Percentiles rank a stretch among this genome's conserved stretches.
phyloP scores from a whole-genome alignment of 2,329 filamentous ascomycete genomes.

The Paecilomyces variotii region DNA sequence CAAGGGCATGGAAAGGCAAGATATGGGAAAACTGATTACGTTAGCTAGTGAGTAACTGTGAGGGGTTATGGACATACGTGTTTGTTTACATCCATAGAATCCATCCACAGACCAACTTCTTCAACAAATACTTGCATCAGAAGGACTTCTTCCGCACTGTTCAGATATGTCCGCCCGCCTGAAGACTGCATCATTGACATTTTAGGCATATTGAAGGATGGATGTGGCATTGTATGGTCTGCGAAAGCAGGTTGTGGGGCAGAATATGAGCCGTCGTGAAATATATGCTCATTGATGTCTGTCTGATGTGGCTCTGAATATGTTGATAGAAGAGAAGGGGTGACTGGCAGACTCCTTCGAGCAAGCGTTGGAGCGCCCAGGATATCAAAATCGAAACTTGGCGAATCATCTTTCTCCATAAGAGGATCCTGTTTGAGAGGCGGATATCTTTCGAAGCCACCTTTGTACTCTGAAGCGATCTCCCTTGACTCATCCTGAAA shows the following conservation, averaged over 20 bases:
- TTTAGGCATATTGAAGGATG: constrained; percentile 27
- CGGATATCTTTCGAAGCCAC: constrained; percentile 67
- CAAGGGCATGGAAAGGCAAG: constrained; percentile 73
- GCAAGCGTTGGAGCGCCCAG: constrained; percentile 27
- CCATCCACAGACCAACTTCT: constrained; percentile 90
- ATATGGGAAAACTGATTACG: constrained; percentile 60
- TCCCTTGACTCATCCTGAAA: constrained; percentile 85
- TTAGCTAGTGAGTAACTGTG: constrained; percentile 5
- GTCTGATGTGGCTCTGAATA: constrained; percentile 38
- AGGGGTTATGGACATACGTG: constrained; percentile 43
- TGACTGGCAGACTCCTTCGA: constrained; percentile 44
- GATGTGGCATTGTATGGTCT: constrained; percentile 26
- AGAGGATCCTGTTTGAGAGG: constrained; percentile 38
- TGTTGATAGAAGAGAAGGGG: constrained; percentile 41
- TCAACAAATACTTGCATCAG: constrained; percentile 91
- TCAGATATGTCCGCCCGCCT: constrained; percentile 55
- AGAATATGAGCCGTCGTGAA: constrained; percentile 17
- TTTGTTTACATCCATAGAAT: constrained; percentile 75
- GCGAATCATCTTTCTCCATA: constrained; percentile 14
- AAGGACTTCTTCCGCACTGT: constrained; percentile 67
- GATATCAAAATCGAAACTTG: constrained; percentile 22
- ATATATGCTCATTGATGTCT: constrained; percentile 18
- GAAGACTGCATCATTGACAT: constrained; percentile 34
- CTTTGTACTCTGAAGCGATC: constrained; percentile 84
- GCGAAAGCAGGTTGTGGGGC: constrained; percentile 18